Conservation (phyloP, 345 rosid genomes). For the Salix suchowensis region DNA sequence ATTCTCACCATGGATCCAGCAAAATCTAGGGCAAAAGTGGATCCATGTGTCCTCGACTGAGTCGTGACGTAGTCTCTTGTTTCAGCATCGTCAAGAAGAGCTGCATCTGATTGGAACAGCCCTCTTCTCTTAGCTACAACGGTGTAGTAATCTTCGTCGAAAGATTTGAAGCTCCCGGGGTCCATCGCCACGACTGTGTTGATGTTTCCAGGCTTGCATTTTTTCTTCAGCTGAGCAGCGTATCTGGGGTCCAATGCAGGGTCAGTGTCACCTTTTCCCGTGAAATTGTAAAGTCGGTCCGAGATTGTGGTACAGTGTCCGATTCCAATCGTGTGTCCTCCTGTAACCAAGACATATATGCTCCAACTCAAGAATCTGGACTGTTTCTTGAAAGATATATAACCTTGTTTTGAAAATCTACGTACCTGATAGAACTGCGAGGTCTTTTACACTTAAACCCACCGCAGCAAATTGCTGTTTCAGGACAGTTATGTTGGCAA, state of each 20-base stretch:
- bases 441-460: constrained; percentile 50
- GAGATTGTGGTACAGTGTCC: constrained; percentile 35
- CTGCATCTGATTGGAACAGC: constrained; percentile 54
- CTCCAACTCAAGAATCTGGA: too few relatives aligned
- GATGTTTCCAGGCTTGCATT: constrained; percentile 39
- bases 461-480: constrained; percentile 33
- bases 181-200: constrained; percentile 45
- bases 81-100: constrained; percentile 43
- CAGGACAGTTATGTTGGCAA: constrained; percentile 21
- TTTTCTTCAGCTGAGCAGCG: constrained; percentile 35
- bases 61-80: constrained; percentile 30
- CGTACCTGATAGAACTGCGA: constrained; percentile 50
- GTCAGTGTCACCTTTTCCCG: constrained; percentile 52
- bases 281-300: constrained; percentile 56
- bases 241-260: constrained; percentile 51
- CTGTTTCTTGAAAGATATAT: background rate
- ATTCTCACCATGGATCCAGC: constrained; percentile 14
- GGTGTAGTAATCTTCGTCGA: constrained; percentile 46
- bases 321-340: constrained; percentile 63
- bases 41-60: constrained; percentile 28
- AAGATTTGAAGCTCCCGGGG: constrained; percentile 56
- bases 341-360: constrained; percentile 11
- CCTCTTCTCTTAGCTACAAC: constrained; percentile 47
- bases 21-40: constrained; percentile 25
- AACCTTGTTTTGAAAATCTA: background rate